A percentile compares a stretch with the other conserved stretches of the same genome.
Conservation (phyloP, 805 yeast species). For the Ogataea nakhonphanomensis region DNA sequence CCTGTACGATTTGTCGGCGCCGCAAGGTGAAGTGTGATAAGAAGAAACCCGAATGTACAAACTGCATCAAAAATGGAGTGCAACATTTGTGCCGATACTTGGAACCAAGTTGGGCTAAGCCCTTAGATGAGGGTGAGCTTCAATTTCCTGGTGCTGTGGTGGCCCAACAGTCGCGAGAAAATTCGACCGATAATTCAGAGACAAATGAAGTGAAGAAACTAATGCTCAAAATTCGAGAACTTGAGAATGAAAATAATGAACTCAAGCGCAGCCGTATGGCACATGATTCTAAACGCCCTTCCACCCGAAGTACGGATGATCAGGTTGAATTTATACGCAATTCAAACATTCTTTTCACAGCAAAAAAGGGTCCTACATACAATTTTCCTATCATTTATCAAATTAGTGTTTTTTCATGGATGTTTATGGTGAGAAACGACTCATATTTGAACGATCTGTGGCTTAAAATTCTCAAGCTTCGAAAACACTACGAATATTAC, state of each 20-base stretch:
- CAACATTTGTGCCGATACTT: constrained; percentile 55
- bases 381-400: constrained; percentile 37
- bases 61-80: constrained; percentile 56
- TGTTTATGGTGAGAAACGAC: constrained; percentile 57
- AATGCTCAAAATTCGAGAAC: constrained; percentile 24
- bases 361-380: constrained; percentile 33
- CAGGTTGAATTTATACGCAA: constrained; percentile 32
- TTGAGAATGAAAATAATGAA: constrained; percentile 29
- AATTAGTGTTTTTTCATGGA: constrained; percentile 52
- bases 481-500: constrained; percentile 37
- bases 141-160: constrained; percentile 23
- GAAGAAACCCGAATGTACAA: constrained; percentile 53
- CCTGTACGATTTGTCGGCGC: constrained; percentile 38
- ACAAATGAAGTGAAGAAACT: constrained; percentile 25
- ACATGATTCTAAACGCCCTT: constrained; percentile 7
- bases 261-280: constrained; percentile 13
- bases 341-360: constrained; percentile 35
- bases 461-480: constrained; percentile 37
- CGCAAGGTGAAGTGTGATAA: constrained; percentile 40
- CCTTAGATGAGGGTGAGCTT: constrained; percentile 33
- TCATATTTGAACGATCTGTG: constrained; percentile 53
- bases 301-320: constrained; percentile 23
- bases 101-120: constrained; percentile 60
- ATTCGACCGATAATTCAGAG: constrained; percentile 4
- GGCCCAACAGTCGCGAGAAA: constrained; percentile 5